Base-by-base conservation (phyloP, 2,329 filamentous ascomycete species). In the Chaetomiaceae sp. region DNA sequence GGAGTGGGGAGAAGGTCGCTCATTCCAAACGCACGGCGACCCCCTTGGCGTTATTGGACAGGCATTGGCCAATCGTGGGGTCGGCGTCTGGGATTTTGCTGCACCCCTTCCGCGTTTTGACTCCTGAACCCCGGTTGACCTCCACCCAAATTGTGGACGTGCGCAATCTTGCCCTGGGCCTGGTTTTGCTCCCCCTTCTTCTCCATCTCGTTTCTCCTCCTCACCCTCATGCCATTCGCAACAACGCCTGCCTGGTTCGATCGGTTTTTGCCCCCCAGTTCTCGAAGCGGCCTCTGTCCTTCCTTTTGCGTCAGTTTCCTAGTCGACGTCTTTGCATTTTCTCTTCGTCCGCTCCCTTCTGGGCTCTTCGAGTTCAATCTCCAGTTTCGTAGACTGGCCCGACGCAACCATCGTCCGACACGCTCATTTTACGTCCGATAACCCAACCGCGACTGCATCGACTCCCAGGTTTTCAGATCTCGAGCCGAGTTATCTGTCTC, bases 311-410 rank as follows among this genome's bases (percentile, higher is more conserved):
- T 39, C 39, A 9, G n/a, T n/a, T n/a, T 50, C 27, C n/a, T 6
- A 29, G 11, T 11, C n/a, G 7, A 12, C 31, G 9, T 25, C 39
- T 14, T 42, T 47, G n/a, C n/a, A n/a, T 56, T 47, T 59, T 61
- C 49, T 19, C 47, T 58, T 59, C 61, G 54, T 61, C 48, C 60
- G 51, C 58, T 58, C 59, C 39, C 59, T 60, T 58, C 39, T 25
- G 36, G 33, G 33, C 45, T 23, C 9, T 31, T 31, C 27, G 27
- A 31, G 5, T 6, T 3, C 27, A 9, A 31, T 6, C 14, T 11
- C 27, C 8, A 31, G 27, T 31, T 12, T 6, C 27, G 3, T 12
- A 12, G 27, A 31, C 27, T 6, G 27, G 27, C 3, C 5, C 27
- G 53, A 55, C 53, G 48, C 47, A 39, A 59, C 48, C n/a, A 47